Evolutionary conservation across 495 filamentous ascomycete genomes (phyloP).

Genomic region (Annulohypoxylon nitens): DNA sequence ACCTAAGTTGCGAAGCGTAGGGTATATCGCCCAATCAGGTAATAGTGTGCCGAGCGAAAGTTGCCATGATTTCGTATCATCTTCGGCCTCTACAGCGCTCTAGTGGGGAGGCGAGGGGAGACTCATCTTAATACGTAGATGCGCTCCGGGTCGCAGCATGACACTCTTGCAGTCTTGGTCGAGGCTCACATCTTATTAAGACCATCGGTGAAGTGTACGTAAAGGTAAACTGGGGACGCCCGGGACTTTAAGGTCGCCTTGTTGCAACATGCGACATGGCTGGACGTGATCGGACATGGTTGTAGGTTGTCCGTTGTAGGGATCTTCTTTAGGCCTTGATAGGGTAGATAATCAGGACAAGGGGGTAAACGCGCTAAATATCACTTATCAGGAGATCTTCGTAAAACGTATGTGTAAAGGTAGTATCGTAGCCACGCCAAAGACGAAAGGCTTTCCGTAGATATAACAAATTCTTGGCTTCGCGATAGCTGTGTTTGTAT

Average conservation of each 20-base stretch:
- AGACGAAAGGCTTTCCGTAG: not conserved
- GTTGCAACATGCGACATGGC: conserved; percentile 31
- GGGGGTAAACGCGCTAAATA: not conserved
- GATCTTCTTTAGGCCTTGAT: not conserved
- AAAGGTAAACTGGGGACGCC: conserved; percentile 3
- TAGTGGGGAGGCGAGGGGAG: too few relatives aligned
- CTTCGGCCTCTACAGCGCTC: not conserved
- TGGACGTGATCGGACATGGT: not conserved
- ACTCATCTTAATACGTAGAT: conserved; percentile 6
- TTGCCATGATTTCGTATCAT: conserved; percentile 10
- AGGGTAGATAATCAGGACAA: conserved; percentile 12
- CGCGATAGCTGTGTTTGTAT: not conserved
- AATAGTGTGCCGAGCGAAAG: not conserved
- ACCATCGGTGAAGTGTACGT: not conserved
- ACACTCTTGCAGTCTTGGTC: not conserved
- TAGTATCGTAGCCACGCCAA: not conserved
- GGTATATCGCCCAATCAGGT: conserved; percentile 28
- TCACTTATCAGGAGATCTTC: conserved; percentile 29
- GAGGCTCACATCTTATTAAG: conserved; percentile 7
- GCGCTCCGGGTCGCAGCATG: conserved; percentile 13
- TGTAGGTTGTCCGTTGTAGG: not conserved
- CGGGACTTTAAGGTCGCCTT: conserved; percentile 20
- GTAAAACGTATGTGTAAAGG: conserved; percentile 22
- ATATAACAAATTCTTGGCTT: not conserved
- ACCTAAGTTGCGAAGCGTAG: conserved; percentile 6